Evolutionary conservation across 371 early-diverging fungal species (phyloP), one percentile per base, ranked within the genome.

Genomic region (Dichotomocladium elegans): DNA sequence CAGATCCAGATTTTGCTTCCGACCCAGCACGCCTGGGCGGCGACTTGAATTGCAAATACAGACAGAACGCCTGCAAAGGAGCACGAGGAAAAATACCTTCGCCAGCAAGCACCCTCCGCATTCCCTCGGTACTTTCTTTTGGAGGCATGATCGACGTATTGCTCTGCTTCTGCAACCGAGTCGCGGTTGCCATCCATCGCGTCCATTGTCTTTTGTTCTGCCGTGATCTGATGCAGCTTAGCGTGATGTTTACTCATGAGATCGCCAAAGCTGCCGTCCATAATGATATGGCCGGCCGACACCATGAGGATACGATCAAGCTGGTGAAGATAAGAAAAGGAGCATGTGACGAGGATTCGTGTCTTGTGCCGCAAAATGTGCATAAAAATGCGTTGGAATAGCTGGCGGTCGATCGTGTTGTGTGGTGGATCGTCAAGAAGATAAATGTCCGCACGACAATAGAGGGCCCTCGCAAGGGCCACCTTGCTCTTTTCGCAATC

Each of bases 261-360:
- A 9, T 77, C 72, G 6, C 74, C 60, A 53, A 81, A 93, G 3
- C 68, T 63, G 10, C 93, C 96, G 22, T 79, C 75, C 52, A 93
- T 91, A 10, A 69, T 74, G 21, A 96, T 74, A 12, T 68, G 41
- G 4, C 97, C 96, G 0, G 87, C 80, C 8, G 80, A 68, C 14
- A 98, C 63, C 77, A 91, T 80, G 55, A 89, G 58, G 17, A 96
- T 77, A 0, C 66, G 54, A 52, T 91, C 86, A 6, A 79, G 66
- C 25, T 81, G 70, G 26, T 83, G 77, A 35, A 95, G 61, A 56
- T 86, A 88, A 40, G 93, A 88, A 30, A 97, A 82, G 8, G 88
- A 89, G 62, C 96, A 95, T 2, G 95, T 98, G 21, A 96, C 95
- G 28, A 98, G 69, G 7, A 98, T 60, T 15, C 96, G 84, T 12